A percentile compares a stretch with the other conserved stretches of the same genome.
phyloP scores from a whole-genome alignment of 768 basidiomycete genomes.

The Leccinum uliginosum region DNA sequence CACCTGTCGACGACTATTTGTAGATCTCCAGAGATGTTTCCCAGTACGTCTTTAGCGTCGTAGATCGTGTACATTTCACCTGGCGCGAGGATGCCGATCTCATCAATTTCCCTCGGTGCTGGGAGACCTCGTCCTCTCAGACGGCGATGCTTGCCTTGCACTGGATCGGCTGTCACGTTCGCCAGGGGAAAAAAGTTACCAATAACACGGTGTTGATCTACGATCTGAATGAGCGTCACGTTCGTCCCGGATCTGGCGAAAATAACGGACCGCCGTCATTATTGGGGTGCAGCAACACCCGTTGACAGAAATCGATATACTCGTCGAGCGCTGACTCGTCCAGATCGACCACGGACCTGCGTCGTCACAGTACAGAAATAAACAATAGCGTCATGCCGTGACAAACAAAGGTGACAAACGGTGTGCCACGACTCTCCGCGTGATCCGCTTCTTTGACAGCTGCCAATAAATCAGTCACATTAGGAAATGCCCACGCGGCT shows the following conservation, averaged over 20 bases:
- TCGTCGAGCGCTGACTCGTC: constrained; percentile 50
- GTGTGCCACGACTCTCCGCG: constrained; percentile 34
- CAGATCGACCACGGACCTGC: constrained; percentile 53
- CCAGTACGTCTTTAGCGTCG: constrained; percentile 61
- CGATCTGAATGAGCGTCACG: constrained; percentile 6
- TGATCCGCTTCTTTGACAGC: constrained; percentile 37
- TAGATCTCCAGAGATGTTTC: constrained; percentile 50
- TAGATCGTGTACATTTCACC: constrained; percentile 65
- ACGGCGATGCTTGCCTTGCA: not conserved
- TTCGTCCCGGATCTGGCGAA: constrained; percentile 9
- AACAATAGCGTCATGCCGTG: constrained; percentile 5
- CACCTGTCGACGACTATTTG: constrained; percentile 47
- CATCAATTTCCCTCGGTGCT: constrained; percentile 7
- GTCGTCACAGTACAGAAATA: not conserved
- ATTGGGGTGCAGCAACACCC: constrained; percentile 39
- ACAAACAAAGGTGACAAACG: constrained; percentile 42
- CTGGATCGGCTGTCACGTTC: not conserved
- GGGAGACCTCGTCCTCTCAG: constrained; percentile 7
- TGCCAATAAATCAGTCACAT: constrained; percentile 44
- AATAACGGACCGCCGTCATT: constrained; percentile 21
- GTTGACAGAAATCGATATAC: constrained; percentile 64
- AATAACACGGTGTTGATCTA: constrained; percentile 31
- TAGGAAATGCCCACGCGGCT: constrained; percentile 57
- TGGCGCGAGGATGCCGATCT: constrained; percentile 34
- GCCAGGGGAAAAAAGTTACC: constrained; percentile 41